Evolutionary conservation across 2,329 filamentous ascomycete species (phyloP).

Genomic region (Seiridium unicorne): DNA sequence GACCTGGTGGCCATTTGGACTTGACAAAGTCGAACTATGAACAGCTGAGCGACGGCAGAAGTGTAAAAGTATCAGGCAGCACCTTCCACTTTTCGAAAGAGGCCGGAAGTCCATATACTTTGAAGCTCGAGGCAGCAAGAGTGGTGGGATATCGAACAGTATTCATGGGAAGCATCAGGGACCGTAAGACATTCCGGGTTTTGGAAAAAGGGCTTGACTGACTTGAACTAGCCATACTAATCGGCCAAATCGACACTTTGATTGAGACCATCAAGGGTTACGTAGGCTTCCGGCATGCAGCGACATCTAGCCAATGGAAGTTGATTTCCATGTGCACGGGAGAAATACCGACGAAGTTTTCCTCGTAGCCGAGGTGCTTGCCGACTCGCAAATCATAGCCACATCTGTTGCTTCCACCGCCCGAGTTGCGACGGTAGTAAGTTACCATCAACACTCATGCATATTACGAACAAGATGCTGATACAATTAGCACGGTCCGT

Average conservation of each 20-base stretch:
- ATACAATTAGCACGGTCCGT: conserved; percentile 37
- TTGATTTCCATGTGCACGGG: conserved; percentile 46
- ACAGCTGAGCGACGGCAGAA: conserved; percentile 35
- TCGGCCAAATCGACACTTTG: conserved; percentile 36
- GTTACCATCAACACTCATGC: background rate
- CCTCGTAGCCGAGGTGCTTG: conserved; percentile 45
- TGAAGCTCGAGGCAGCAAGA: conserved; percentile 48
- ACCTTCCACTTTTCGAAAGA: conserved; percentile 30
- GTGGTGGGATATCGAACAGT: conserved; percentile 41
- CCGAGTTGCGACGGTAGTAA: conserved; percentile 34
- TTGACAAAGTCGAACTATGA: conserved; percentile 39
- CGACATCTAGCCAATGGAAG: conserved; percentile 26
- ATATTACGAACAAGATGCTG: background rate
- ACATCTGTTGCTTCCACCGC: conserved; percentile 39
- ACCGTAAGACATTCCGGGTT: conserved; percentile 26
- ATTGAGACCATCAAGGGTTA: conserved; percentile 29
- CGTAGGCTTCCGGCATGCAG: conserved; percentile 16
- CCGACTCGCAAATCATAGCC: conserved; percentile 41
- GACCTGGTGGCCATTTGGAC: conserved; percentile 47
- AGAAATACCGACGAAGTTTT: conserved; percentile 41
- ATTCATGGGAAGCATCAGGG: conserved; percentile 44
- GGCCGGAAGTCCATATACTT: conserved; percentile 32
- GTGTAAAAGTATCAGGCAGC: conserved; percentile 38
- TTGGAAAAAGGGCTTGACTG: background rate
- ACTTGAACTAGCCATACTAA: conserved; percentile 34